Conservation (phyloP, 176 grass and related monocot species). For the Avena sativa region DNA sequence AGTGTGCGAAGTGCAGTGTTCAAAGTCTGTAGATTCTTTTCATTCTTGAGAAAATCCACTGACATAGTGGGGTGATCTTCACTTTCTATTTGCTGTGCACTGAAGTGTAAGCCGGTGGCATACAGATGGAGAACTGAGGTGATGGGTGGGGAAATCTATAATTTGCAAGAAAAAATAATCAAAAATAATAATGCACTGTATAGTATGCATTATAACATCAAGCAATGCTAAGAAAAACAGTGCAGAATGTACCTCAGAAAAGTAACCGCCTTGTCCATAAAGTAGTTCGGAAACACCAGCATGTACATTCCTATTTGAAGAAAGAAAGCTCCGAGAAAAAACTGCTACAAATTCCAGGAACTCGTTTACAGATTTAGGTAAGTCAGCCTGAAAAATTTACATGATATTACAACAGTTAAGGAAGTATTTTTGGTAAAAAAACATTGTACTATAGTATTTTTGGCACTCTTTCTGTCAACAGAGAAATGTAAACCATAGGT, state of each 20-base stretch:
- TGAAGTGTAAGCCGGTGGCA: slow-evolving; percentile 61
- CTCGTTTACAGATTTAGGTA: slow-evolving; percentile 48
- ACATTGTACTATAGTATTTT: not conserved
- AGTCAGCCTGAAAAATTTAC: slow-evolving; percentile 47
- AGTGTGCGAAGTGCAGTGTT: slow-evolving; percentile 44
- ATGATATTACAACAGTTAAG: slow-evolving; percentile 30
- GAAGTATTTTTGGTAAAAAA: not conserved
- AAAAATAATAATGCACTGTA: slow-evolving; percentile 36
- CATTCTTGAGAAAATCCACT: slow-evolving; percentile 41
- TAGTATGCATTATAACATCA: slow-evolving; percentile 18
- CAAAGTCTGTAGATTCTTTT: slow-evolving; percentile 50
- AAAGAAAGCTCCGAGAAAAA: slow-evolving; percentile 58
- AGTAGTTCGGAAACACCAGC: slow-evolving; percentile 53
- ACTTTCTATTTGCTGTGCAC: slow-evolving; percentile 47
- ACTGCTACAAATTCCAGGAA: slow-evolving; percentile 62
- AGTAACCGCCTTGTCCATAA: slow-evolving; percentile 52
- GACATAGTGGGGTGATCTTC: slow-evolving; percentile 29
- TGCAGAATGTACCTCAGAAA: slow-evolving; percentile 66
- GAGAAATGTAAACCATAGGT: not conserved
- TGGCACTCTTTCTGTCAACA: not conserved
- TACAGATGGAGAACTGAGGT: slow-evolving; percentile 71
- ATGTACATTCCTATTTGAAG: slow-evolving; percentile 51
- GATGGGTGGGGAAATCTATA: slow-evolving; percentile 60
- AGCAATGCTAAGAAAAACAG: slow-evolving; percentile 41
- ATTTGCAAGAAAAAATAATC: slow-evolving; percentile 26